Conservation (phyloP, 345 rosid genomes). For the Capsella bursapastoris region DNA sequence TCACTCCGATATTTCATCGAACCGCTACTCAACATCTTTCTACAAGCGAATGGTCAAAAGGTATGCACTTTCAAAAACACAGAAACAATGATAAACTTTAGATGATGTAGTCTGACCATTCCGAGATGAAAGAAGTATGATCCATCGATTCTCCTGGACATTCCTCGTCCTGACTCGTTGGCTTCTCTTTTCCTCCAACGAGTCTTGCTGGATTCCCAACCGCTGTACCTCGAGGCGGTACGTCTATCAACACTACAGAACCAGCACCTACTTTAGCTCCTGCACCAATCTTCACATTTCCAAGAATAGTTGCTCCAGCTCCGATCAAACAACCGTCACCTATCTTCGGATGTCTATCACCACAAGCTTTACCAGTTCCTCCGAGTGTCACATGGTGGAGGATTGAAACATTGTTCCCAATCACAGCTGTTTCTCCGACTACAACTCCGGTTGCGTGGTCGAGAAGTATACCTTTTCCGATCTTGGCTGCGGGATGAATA, state of each 20-base stretch:
- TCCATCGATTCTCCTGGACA: slow-evolving; percentile 97
- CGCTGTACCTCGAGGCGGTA: slow-evolving; percentile 78
- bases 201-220: slow-evolving; percentile 97
- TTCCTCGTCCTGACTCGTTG: slow-evolving; percentile 60
- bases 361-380: slow-evolving; percentile 81
- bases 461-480: slow-evolving; percentile 83
- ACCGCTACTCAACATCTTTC: neutral
- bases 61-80: neutral
- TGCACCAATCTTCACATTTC: slow-evolving; percentile 78
- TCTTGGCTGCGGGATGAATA: slow-evolving; percentile 93
- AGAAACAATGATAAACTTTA: slow-evolving; percentile 24
- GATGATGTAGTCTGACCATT: slow-evolving; percentile 88
- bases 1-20: slow-evolving; percentile 5
- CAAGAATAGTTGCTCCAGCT: slow-evolving; percentile 91
- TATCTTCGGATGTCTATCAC: slow-evolving; percentile 90
- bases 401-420: slow-evolving; percentile 92
- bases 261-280: slow-evolving; percentile 98
- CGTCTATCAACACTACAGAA: slow-evolving; percentile 81
- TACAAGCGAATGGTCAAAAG: neutral
- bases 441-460: slow-evolving; percentile 98
- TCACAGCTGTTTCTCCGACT: slow-evolving; percentile 85
- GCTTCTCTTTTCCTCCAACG: slow-evolving; percentile 85
- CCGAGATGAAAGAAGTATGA: slow-evolving; percentile 88
- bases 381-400: slow-evolving; percentile 94
- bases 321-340: slow-evolving; percentile 96